These are phyloP conservation scores for Cladosporium cucumerinum DNA, from an alignment of 2,329 filamentous ascomycete genomes.

Conservation along the genomic window DNA sequence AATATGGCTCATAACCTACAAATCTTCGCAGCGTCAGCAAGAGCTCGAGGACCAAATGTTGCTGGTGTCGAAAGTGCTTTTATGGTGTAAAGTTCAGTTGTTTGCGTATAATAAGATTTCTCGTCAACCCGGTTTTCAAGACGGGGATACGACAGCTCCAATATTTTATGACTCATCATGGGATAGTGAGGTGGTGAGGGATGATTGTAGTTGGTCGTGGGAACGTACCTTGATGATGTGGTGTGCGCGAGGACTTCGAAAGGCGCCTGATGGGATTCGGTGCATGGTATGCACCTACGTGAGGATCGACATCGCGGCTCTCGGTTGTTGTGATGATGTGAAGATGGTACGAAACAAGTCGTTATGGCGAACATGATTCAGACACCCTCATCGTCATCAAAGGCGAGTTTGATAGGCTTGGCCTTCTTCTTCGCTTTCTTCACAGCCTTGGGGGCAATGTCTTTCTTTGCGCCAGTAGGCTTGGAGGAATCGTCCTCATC, in stretches of 20 bases:
- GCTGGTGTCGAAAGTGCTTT: not conserved
- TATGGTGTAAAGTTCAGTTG: conserved; percentile 1
- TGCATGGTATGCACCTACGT: not conserved
- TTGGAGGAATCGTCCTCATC: conserved; percentile 25
- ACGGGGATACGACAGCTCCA: conserved; percentile 20
- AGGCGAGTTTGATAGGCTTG: conserved; percentile 36
- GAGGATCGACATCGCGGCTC: not conserved
- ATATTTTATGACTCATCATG: conserved; percentile 20
- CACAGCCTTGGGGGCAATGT: conserved; percentile 18
- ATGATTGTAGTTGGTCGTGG: not conserved
- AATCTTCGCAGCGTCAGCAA: conserved; percentile 1
- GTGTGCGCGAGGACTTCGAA: not conserved
- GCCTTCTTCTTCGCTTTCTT: conserved; percentile 36
- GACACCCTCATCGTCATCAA: conserved; percentile 32
- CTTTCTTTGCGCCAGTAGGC: conserved; percentile 5
- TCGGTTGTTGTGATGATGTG: not conserved
- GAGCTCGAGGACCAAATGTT: not conserved
- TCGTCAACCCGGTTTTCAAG: conserved; percentile 17
- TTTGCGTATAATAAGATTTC: conserved; percentile 18
- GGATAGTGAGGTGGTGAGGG: not conserved
- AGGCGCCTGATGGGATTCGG: not conserved
- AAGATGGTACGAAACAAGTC: not conserved
- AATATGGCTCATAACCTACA: not conserved
- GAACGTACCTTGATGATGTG: conserved; percentile 2
- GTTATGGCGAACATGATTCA: not conserved